Evolutionary conservation across 192 early-diverging fungal species (phyloP), one percentile per base, ranked within the genome.

Genomic region (Dimargaris verticillata): DNA sequence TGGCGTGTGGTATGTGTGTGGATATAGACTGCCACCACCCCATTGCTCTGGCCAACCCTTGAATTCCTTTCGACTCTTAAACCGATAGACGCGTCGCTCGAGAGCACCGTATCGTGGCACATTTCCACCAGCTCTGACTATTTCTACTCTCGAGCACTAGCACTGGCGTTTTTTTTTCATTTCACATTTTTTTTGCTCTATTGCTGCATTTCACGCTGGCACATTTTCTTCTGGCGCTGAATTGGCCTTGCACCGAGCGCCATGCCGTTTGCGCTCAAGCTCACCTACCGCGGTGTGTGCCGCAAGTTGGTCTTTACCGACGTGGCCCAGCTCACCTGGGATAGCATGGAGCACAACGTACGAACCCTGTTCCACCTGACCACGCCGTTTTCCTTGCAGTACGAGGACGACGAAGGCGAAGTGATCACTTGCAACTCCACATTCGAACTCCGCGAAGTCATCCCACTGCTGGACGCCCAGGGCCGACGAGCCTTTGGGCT

Each of bases 391-490:
- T 55, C 18, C 13, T 28, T 55, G 5, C 53, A 55, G 26, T 55
- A 55, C 33, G 53, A 55, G 33, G 53, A 55, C 53, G 53, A 55
- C 17, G 53, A 55, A 11, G 53, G 53, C 26, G 53, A 55, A 38
- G 11, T 55, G 18, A 55, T 55, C 33, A 55, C 53, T 6, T 55
- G 53, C n/a, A 55, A 25, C 33, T 55, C 53, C 7, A 55, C 53
- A 13, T 55, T 55, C 28, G 53, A 55, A 38, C 53, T 55, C 33
- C 53, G 53, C 28, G 53, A 55, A 55, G 28, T 55, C n/a, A 15
- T 55, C 13, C 53, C 53, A 18, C 33, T 55, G 22, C 26, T 55
- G 22, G 53, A 55, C 28, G 28, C 26, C 26, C n/a, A n/a, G 18
- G 53, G 53, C 18, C 22, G 22, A n/a, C 53, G 53, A 10, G 9